Evolutionary conservation across 768 basidiomycete species (phyloP).

Genomic region (Amanita fuliginea): DNA sequence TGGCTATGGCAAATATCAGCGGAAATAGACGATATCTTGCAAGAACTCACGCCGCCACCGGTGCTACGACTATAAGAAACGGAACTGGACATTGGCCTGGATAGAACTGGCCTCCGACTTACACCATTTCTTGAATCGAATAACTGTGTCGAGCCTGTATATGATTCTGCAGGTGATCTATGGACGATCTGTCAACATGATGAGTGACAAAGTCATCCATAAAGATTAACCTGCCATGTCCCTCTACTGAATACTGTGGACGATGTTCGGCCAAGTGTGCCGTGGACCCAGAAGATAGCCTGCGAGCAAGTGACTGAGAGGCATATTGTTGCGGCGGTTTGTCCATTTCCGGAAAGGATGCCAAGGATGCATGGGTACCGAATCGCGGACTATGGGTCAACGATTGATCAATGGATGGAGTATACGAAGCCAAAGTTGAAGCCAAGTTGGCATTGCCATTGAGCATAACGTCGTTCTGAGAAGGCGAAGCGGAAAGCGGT

Average conservation of each 20-base stretch:
- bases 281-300: constrained; percentile 14
- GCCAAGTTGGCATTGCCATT: constrained; percentile 7
- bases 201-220: neutral
- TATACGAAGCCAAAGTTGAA: constrained; percentile 1
- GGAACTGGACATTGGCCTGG: constrained; percentile 29
- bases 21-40: neutral
- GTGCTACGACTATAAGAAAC: constrained; percentile 36
- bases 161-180: constrained; percentile 32
- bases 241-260: constrained; percentile 3
- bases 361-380: neutral
- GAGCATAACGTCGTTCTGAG: neutral
- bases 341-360: neutral
- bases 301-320: neutral
- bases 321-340: constrained; percentile 4
- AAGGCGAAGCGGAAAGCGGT: neutral
- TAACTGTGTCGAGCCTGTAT: constrained; percentile 16
- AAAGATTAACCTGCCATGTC: constrained; percentile 6
- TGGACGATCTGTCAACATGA: neutral
- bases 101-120: constrained; percentile 28
- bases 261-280: constrained; percentile 8
- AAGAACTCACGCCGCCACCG: constrained; percentile 35
- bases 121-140: constrained; percentile 15
- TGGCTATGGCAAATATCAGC: neutral
- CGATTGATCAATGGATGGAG: neutral
- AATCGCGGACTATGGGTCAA: constrained; percentile 4